phyloP scores from a whole-genome alignment of 345 rosid genomes.

The Syzygium aqueum region DNA sequence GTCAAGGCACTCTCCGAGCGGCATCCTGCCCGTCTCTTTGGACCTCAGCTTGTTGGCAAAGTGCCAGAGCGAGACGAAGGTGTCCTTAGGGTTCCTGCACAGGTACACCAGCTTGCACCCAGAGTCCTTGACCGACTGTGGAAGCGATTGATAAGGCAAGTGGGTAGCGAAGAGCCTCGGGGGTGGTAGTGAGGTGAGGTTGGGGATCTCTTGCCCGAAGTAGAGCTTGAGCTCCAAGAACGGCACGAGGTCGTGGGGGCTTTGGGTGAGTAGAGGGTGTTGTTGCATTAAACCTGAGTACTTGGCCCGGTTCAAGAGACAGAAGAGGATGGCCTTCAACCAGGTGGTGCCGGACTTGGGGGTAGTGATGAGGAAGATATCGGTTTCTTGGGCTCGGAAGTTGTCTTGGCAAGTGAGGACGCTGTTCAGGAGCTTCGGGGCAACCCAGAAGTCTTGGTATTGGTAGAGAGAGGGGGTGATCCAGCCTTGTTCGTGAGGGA shows the following conservation, averaged over 20 bases:
- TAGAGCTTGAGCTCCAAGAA: background rate
- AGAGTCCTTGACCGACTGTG: background rate
- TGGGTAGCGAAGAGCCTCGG: constrained; percentile 5
- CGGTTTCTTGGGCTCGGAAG: background rate
- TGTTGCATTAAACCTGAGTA: background rate
- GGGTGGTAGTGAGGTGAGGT: background rate
- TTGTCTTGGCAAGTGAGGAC: background rate
- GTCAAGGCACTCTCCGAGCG: constrained; percentile 17
- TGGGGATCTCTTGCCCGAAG: background rate
- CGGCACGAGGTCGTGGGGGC: constrained; percentile 9
- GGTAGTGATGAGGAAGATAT: background rate
- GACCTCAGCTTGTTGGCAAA: constrained; percentile 3
- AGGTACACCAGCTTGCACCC: constrained; percentile 7
- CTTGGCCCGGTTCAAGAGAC: background rate
- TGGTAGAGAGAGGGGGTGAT: background rate
- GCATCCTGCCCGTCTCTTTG: constrained; percentile 11
- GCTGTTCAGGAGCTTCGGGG: background rate
- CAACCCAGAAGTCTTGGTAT: background rate
- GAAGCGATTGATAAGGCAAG: background rate
- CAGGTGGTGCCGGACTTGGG: constrained; percentile 10
- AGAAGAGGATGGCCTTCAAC: constrained; percentile 1
- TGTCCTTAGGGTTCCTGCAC: constrained; percentile 11
- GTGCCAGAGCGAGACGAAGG: constrained; percentile 5
- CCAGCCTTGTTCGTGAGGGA: background rate
- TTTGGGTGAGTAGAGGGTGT: background rate